Evolutionary conservation across 2,329 filamentous ascomycete genomes (phyloP).

Genomic region (Botrytis aclada): DNA sequence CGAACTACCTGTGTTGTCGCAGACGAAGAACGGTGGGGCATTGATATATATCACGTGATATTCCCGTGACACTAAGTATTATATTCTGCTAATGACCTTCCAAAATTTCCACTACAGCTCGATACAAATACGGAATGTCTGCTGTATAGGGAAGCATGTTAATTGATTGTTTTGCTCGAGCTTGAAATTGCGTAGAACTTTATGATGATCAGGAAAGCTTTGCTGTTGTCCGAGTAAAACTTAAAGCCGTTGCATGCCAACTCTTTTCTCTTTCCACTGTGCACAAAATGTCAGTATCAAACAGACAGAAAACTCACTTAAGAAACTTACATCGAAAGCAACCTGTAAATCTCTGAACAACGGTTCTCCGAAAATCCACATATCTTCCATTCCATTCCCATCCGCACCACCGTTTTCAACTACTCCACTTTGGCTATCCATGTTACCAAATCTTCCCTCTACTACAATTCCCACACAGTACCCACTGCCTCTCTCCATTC

Average conservation of each 20-base stretch:
- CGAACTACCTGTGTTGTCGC: neutral
- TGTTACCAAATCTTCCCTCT: slow-evolving; percentile 25
- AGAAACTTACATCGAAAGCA: slow-evolving; percentile 28
- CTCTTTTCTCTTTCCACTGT: slow-evolving; percentile 18
- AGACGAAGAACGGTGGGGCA: neutral
- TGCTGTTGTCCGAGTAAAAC: neutral
- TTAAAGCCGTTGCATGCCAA: slow-evolving; percentile 17
- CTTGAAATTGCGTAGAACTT: neutral
- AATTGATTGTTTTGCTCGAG: neutral
- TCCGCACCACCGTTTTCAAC: neutral
- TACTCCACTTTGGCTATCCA: neutral
- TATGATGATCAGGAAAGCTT: neutral
- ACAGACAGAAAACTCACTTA: too few species aligned
- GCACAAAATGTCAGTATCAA: neutral
- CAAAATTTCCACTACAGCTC: neutral
- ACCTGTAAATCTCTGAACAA: slow-evolving; percentile 32
- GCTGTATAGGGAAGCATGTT: too few species aligned
- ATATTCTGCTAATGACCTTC: neutral
- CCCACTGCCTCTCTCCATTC: slow-evolving; percentile 26
- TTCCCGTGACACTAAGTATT: neutral
- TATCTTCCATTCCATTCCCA: slow-evolving; percentile 24
- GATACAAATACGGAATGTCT: neutral
- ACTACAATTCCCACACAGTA: slow-evolving; percentile 29
- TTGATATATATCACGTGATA: neutral
- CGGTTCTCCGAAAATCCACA: slow-evolving; percentile 31